A percentile compares a stretch with the other conserved stretches of the same genome.
phyloP scores from a whole-genome alignment of 257 asterid genomes.

The Gynochthodes officinalis region DNA sequence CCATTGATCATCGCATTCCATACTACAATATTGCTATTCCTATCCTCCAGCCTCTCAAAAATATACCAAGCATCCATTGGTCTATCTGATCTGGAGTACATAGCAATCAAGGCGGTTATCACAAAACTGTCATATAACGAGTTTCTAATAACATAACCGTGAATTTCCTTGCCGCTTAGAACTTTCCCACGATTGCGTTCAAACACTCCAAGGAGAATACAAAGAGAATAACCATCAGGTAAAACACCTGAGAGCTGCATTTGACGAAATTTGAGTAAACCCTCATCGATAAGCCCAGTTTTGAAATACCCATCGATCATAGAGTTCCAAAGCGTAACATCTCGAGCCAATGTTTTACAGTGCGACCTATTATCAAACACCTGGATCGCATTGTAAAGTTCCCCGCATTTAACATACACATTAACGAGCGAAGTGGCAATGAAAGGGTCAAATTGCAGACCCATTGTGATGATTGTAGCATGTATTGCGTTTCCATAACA shows the following conservation, averaged over 20 bases:
- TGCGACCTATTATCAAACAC: conserved; percentile 63
- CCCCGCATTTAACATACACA: conserved; percentile 62
- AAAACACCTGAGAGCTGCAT: conserved; percentile 56
- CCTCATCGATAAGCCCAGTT: conserved; percentile 41
- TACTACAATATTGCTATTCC: conserved; percentile 34
- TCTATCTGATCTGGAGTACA: conserved; percentile 51
- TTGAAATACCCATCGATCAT: conserved; percentile 65
- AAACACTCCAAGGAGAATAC: conserved; percentile 66
- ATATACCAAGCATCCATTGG: conserved; percentile 62
- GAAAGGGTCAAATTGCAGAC: conserved; percentile 60
- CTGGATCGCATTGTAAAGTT: conserved; percentile 43
- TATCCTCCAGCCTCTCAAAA: conserved; percentile 43
- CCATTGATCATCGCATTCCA: conserved; percentile 82
- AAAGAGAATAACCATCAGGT: conserved; percentile 74
- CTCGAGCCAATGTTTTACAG: conserved; percentile 34
- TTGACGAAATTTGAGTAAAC: conserved; percentile 39
- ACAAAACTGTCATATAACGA: conserved; percentile 55
- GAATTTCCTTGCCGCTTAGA: conserved; percentile 51
- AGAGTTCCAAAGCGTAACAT: conserved; percentile 80
- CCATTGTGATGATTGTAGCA: conserved; percentile 49
- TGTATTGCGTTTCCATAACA: conserved; percentile 56
- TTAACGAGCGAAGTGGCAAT: conserved; percentile 62
- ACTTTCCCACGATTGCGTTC: conserved; percentile 18
- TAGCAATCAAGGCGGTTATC: conserved; percentile 58
- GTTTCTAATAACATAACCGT: conserved; percentile 58